phyloP scores from a whole-genome alignment of 768 basidiomycete species.

The Boletellus emodensis region DNA sequence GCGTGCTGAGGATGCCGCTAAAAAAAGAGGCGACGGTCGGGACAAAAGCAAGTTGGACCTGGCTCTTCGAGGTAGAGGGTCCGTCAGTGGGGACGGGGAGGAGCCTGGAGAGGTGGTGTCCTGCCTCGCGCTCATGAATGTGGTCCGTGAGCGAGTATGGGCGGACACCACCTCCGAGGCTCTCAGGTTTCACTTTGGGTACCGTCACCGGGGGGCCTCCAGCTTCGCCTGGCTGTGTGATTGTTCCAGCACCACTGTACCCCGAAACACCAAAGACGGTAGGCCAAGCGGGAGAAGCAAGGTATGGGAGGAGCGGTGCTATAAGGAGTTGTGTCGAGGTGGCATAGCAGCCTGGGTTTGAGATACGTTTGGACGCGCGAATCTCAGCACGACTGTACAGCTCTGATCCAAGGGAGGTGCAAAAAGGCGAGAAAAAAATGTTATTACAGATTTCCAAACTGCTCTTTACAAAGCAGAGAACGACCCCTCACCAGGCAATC shows the following conservation, averaged over 20 bases:
- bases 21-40: conserved; percentile 93
- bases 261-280: conserved; percentile 93
- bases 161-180: conserved; percentile 68
- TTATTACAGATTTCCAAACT: conserved; percentile 33
- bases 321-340: conserved; percentile 90
- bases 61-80: conserved; percentile 2
- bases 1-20: conserved; percentile 88
- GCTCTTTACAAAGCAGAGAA: conserved; percentile 29
- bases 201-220: conserved; percentile 64
- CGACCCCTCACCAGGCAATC: conserved; percentile 90
- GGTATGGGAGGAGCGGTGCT: conserved; percentile 78
- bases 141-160: conserved; percentile 95
- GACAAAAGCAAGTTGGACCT: conserved; percentile 72
- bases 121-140: conserved; percentile 97
- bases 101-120: conserved; percentile 71
- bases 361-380: conserved; percentile 74
- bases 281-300: conserved; percentile 57
- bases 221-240: conserved; percentile 58
- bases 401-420: conserved; percentile 45
- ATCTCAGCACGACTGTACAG: conserved; percentile 75
- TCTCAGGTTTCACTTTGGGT: conserved; percentile 79
- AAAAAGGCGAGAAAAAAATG: conserved; percentile 27
- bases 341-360: conserved; percentile 97
- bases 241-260: conserved; percentile 92
- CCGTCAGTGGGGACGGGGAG: conserved; percentile 23